Percentiles rank a stretch among this genome's conserved stretches.
phyloP scores from a whole-genome alignment of 2,329 filamentous ascomycete genomes.

The Zasmidium cellare region DNA sequence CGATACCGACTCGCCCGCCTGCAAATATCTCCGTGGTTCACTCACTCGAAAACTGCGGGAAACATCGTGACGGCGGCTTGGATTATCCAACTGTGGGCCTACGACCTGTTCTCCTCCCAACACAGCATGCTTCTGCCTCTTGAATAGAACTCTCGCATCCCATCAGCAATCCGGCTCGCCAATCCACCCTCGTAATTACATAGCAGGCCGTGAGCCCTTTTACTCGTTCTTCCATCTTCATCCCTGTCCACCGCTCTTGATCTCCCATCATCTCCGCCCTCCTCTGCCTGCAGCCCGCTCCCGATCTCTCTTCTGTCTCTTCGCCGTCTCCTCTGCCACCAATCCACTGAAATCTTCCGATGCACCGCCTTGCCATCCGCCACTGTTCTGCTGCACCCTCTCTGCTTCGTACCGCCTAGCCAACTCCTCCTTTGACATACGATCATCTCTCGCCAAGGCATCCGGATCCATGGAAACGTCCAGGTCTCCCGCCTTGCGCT shows the following conservation, averaged over 20 bases:
- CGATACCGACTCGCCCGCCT: background rate
- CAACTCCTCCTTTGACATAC: slow-evolving; percentile 81
- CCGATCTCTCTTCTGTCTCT: slow-evolving; percentile 84
- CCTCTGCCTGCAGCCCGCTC: slow-evolving; percentile 55
- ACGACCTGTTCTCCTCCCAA: background rate
- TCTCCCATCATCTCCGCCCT: slow-evolving; percentile 47
- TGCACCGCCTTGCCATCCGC: slow-evolving; percentile 60
- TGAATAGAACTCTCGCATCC: background rate
- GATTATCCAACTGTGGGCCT: background rate
- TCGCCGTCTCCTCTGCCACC: slow-evolving; percentile 90
- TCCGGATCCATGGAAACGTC: slow-evolving; percentile 91
- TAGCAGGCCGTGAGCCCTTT: background rate
- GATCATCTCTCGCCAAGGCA: slow-evolving; percentile 70
- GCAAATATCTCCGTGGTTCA: background rate
- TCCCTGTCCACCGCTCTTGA: background rate
- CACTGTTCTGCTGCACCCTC: slow-evolving; percentile 58
- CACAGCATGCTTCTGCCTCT: background rate
- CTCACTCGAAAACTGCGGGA: background rate
- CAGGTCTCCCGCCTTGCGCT: slow-evolving; percentile 88
- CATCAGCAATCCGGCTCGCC: no score
- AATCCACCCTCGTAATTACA: background rate
- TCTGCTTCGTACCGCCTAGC: slow-evolving; percentile 75
- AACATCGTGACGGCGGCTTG: background rate
- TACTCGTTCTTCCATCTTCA: background rate
- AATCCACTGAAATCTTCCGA: slow-evolving; percentile 93